Base-by-base conservation (phyloP, 306 rosid genomes). In the Heteromeles arbutifolia region DNA sequence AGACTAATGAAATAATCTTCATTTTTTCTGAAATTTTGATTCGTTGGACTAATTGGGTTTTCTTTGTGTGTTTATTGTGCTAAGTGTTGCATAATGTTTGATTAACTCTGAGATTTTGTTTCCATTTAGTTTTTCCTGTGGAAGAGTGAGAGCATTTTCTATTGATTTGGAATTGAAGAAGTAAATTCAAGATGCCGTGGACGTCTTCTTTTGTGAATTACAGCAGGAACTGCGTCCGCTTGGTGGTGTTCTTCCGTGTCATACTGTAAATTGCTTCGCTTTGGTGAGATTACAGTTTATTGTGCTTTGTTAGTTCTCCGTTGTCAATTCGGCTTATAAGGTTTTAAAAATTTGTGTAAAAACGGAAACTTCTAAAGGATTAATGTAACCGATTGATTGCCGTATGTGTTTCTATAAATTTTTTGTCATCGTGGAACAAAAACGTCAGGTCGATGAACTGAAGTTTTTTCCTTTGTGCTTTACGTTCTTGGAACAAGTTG, bases 211-310 rank as follows among this genome's bases (percentile, higher is more conserved):
- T 87, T 73, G 89, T 88, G 70, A 74, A 73, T 82, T 90, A 89
- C 82, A 84, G 78, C 79, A 84, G 92, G 59, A 91, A 87, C 64
- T 85, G 94, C 69, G 97, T 93, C 88, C 87, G 90, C 67, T 88
- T 91, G 90, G 97, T 90, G 87, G 97, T 90, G 80, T 94, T 94
- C 90, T 94, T 88, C 77, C 97, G 84, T 19, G 93, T 94, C 74
- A 94, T 94, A 81, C 93, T 91, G 97, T 94, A 91, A 86, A 79
- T 90, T 80, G 80, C 68, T 82, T 75, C 26, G 34, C 59, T 74
- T 75, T 34, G 94, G 97, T 94, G 82, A 87, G 91, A 18, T 26
- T 43, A 18, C 41, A 48, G 26, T 69, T 22, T 31, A 0, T 65
- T 22, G 3, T 18, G 54, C 62, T 24, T 62, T 39, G 10, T 34